These are phyloP conservation scores for Ramalina peruviana DNA, from an alignment of 495 filamentous ascomycete genomes.

Conservation along the genomic window DNA sequence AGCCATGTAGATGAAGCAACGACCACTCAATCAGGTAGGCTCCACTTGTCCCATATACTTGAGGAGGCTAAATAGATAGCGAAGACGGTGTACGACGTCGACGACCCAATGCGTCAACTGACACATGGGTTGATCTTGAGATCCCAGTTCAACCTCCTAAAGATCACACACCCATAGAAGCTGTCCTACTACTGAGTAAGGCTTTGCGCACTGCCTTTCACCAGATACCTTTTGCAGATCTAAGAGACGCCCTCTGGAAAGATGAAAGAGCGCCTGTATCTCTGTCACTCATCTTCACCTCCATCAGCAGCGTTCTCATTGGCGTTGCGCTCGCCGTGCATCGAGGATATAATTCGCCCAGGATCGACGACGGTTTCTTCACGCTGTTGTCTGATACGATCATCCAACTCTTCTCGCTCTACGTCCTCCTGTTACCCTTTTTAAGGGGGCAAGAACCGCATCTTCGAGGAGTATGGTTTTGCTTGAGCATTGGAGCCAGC, in stretches of 20 bases:
- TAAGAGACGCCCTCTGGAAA: background rate
- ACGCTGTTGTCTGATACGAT: background rate
- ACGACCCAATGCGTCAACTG: no score
- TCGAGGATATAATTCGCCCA: background rate
- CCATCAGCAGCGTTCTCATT: background rate
- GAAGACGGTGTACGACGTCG: no score
- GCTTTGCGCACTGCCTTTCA: background rate
- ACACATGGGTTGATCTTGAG: no score
- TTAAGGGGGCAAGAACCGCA: background rate
- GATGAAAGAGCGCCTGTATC: background rate
- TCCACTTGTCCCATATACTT: no score
- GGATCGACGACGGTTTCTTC: background rate
- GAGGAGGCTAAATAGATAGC: no score
- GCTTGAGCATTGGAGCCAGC: background rate
- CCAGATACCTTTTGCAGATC: background rate
- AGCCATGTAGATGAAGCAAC: no score
- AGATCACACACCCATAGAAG: background rate
- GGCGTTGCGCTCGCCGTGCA: background rate
- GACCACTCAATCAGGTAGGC: no score
- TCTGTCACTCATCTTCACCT: background rate
- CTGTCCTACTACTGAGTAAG: background rate
- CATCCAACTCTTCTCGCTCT: background rate
- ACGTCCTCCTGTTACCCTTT: background rate
- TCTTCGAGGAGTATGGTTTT: background rate
- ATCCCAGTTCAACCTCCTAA: no score